These are phyloP conservation scores for Acer negundo DNA, from an alignment of 345 rosid species.

Conservation along the genomic window DNA sequence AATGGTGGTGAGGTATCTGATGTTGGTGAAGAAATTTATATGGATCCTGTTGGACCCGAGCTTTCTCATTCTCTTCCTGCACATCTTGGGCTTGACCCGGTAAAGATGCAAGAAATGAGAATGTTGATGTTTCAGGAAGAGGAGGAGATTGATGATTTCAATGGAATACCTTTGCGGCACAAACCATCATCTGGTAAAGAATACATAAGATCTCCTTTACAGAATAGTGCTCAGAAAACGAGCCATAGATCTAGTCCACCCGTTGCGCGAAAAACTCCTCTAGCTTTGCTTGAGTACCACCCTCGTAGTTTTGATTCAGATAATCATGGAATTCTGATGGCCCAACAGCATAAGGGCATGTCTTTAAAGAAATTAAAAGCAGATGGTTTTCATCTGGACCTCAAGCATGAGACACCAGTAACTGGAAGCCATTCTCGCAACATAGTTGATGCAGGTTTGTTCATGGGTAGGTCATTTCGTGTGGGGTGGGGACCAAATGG, in stretches of 20 bases:
- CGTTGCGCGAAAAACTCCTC: constrained; percentile 60
- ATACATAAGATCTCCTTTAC: constrained; percentile 41
- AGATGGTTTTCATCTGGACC: constrained; percentile 80
- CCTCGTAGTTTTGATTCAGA: constrained; percentile 51
- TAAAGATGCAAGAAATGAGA: constrained; percentile 87
- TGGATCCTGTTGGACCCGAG: constrained; percentile 49
- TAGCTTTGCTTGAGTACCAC: constrained; percentile 78
- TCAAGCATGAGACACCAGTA: constrained; percentile 63
- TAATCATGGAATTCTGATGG: constrained; percentile 64
- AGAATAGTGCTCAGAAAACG: constrained; percentile 47
- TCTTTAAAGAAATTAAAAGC: constrained; percentile 48
- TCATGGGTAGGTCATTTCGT: constrained; percentile 97
- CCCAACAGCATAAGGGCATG: constrained; percentile 68
- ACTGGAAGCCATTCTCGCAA: constrained; percentile 67
- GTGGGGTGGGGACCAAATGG: constrained; percentile 99
- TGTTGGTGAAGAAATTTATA: constrained; percentile 44
- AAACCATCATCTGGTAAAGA: constrained; percentile 50
- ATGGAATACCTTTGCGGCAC: constrained; percentile 40
- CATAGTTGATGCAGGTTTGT: constrained; percentile 90
- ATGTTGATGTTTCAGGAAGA: constrained; percentile 86
- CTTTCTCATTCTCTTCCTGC: constrained; percentile 98
- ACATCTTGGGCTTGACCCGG: constrained; percentile 90
- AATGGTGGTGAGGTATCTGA: constrained; percentile 46
- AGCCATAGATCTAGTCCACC: constrained; percentile 51
- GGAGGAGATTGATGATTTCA: constrained; percentile 48